phyloP scores from a whole-genome alignment of 495 filamentous ascomycete species.

The Neurospora africana region DNA sequence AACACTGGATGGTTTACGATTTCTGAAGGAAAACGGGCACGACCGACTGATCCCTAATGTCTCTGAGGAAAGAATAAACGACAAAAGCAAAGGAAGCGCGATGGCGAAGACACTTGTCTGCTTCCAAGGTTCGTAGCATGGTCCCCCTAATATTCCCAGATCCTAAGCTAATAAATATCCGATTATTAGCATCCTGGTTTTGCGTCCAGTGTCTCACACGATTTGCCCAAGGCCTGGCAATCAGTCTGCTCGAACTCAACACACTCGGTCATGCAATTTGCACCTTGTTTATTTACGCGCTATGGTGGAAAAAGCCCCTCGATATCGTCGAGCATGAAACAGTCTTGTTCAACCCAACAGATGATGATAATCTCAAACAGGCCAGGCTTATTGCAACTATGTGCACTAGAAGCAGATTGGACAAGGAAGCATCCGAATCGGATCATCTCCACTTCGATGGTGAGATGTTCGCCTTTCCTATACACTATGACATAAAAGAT shows the following conservation, averaged over 20 bases:
- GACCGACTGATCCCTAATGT: not conserved
- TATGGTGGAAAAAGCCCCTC: not conserved
- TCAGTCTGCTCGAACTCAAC: not conserved
- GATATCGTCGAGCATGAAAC: not conserved
- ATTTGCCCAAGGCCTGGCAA: not conserved
- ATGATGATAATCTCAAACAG: not conserved
- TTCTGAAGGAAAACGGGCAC: not conserved
- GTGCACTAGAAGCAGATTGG: not conserved
- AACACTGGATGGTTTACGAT: not conserved
- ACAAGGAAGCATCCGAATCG: not conserved
- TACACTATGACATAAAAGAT: not conserved
- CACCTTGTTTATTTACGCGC: not conserved
- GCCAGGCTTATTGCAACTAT: not conserved
- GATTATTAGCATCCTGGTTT: not conserved
- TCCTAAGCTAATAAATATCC: not conserved
- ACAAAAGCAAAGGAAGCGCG: not conserved
- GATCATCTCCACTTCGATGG: not conserved
- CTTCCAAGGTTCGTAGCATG: not conserved
- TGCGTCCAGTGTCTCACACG: not conserved
- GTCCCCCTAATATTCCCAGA: fast-evolving
- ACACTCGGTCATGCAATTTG: not conserved
- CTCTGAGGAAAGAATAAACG: not conserved
- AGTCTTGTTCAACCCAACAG: not conserved
- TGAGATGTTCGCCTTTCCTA: not conserved
- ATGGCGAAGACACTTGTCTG: not conserved